Evolutionary conservation across 2,329 filamentous ascomycete species (phyloP), one percentile per base, ranked within the genome.

Genomic region (Scedosporium apiospermum): DNA sequence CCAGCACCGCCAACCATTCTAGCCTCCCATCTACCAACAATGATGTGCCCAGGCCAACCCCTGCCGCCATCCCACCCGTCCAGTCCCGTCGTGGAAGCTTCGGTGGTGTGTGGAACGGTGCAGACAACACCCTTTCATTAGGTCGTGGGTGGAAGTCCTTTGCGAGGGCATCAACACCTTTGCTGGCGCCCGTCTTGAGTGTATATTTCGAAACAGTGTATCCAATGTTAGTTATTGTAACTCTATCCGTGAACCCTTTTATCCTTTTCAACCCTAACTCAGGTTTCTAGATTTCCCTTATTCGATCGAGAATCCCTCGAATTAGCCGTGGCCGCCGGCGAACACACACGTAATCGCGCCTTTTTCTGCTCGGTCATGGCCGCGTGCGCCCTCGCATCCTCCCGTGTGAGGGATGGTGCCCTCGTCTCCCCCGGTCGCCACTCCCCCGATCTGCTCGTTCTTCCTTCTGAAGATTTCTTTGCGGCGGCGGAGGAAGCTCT

Each of bases 201-300:
- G 71, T 82, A 16, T 82, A 81, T 71, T 79, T 80, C 68, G 77
- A 82, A 63, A 75, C 80, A 53, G 76, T 82, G n/a, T 82, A 82
- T 68, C 80, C 80, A 1, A 77, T 82, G 58, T 59, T 42, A 21
- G 38, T 14, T 18, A n/a, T 18, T 1, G 14, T 38, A 58, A 23
- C 16, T 30, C 5, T 3, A 3, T 5, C 55, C 3, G 7, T n/a
- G 7, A 21, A 34, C 12, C 55, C 55, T 4, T 9, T 38, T 38
- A 12, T 38, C 9, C 34, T 12, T 38, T 38, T 14, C 21, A 44
- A n/a, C 12, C 3, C 58, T 30, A 16, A 12, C 38, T 59, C 6
- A 6, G n/a, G 16, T 34, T 59, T 38, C n/a, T 4, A 59, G 58
- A 67, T 78, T 81, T 64, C 80, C 80, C 4, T 70, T 82, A 27